Evolutionary conservation across 2,329 filamentous ascomycete genomes (phyloP), one percentile per base, ranked within the genome.

Genomic region (Cyclaneusma minus): DNA sequence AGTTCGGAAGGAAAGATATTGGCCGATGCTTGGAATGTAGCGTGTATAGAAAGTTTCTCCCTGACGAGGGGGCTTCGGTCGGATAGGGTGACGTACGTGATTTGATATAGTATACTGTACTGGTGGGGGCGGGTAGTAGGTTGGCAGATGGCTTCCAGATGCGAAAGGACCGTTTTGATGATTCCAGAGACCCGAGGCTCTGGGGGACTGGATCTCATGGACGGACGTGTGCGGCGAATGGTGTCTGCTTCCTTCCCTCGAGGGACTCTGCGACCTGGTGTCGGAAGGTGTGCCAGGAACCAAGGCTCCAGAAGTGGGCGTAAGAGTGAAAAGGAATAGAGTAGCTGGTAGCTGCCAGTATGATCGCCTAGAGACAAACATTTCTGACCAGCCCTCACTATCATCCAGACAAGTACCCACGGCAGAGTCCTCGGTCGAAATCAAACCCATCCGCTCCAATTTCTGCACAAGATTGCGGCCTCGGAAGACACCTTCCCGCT

Each of bases 311-410:
- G 38, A 34, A 12, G 29, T 34, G 0, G 79, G 81, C 24, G 77
- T 69, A 15, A 87, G 61, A 0, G 80, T 83, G 54, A 92, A 93
- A 24, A 95, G 68, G 46, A 93, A 95, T 26, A 92, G 64, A 5
- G 82, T 68, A 1, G 80, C 70, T 21, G 91, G 83, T 3, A 89
- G 64, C 54, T 95, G 89, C 89, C 89, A 98, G 52, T 94, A 98
- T 42, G 72, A 72, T 33, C 68, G 64, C 21, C 73, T 68, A 30
- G 75, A 79, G 21, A 85, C 76, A 47, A 89, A 94, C 76, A 92
- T 85, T 26, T 68, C 58, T 15, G 62, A 61, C 80, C 81, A 93
- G 27, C 66, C 71, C 21, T 73, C 65, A 24, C 70, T 67, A 26
- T 75, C 66, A 22, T 72, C 63, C 9, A 68, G 49, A 19, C 68